Evolutionary conservation across 805 yeast species (phyloP), one percentile per base, ranked within the genome.

Genomic region (Metschnikowia amazonensis): DNA sequence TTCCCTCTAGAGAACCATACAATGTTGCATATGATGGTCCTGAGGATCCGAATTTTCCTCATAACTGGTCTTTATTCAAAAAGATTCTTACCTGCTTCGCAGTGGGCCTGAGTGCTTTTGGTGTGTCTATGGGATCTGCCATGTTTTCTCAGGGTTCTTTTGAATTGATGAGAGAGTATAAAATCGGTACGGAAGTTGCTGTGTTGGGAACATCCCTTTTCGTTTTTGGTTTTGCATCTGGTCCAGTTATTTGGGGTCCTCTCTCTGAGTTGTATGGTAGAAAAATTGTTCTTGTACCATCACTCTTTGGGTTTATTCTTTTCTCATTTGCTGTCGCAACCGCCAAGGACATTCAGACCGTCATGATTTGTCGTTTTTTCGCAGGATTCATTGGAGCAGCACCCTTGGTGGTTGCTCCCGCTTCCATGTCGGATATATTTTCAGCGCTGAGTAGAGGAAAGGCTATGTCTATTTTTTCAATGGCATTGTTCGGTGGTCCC

Each of bases 161-260:
- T 0, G 75, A 64, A 17, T 57, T 89, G 27, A 63, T 76, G 51
- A 67, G 53, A 40, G 65, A 74, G 32, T 90, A 64, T 64, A 77
- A 77, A 47, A 80, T 90, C 39, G 83, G 86, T 34, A 50, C 58
- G 5, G 85, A 81, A 9, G 90, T 82, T n/a, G 84, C 85, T 11
- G 76, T 86, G 18, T 72, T 92, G 38, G 86, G 88, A 46, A 76
- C 89, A 8, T 81, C 97, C 0, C 71, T 89, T 21, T 90, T 80
- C 57, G 97, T 90, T n/a, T 64, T 89, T 34, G 98, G 97, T 9
- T 92, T 89, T 66, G 97, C 97, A 1, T 76, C 88, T 0, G 97
- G 97, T 16, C 98, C 98, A 3, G 72, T 90, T 42, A 58, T 88
- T 30, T 90, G 94, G 89, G 97, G 94, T 21, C 96, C 96, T 4